Evolutionary conservation across 768 basidiomycete species (phyloP).

Genomic region (Leucosporidium scottii): DNA sequence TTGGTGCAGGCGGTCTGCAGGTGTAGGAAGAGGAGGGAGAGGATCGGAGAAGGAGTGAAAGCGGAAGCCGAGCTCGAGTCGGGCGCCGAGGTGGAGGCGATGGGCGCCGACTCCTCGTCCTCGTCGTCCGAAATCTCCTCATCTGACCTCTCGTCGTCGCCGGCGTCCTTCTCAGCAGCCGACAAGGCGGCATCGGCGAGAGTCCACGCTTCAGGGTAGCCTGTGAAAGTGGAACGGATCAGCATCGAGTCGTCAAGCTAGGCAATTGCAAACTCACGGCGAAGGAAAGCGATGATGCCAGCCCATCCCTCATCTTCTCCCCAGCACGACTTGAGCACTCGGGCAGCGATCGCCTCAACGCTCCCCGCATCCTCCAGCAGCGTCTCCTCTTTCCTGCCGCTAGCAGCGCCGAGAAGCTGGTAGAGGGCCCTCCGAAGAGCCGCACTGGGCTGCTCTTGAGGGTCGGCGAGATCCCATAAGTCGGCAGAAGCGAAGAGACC

Average conservation of each 20-base stretch:
- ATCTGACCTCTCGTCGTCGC: constrained; percentile 38
- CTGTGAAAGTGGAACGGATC: not conserved
- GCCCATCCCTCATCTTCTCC: constrained; percentile 28
- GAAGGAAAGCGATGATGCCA: constrained; percentile 22
- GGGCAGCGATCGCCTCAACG: not conserved
- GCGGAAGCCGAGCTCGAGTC: not conserved
- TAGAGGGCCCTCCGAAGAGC: constrained; percentile 19
- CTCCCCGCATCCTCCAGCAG: constrained; percentile 6
- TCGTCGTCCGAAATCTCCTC: constrained; percentile 3
- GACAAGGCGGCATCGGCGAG: constrained; percentile 15
- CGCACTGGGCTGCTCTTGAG: constrained; percentile 16
- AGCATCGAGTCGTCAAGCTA: too few species aligned
- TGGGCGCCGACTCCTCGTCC: constrained; percentile 2
- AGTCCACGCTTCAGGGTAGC: constrained; percentile 25
- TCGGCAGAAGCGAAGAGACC: constrained; percentile 6
- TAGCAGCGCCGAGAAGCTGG: constrained; percentile 23
- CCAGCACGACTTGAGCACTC: constrained; percentile 29
- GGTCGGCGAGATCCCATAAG: constrained; percentile 17
- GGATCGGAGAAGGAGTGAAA: constrained; percentile 17
- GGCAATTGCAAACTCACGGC: too few species aligned
- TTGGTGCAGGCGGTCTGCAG: constrained; percentile 69
- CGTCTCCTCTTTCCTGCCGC: constrained; percentile 11
- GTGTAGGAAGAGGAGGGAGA: constrained; percentile 62
- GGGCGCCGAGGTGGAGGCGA: too few species aligned
- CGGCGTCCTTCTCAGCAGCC: constrained; percentile 43